Conservation (phyloP, 2,329 filamentous ascomycete genomes). For the Pseudopyrenochaeta lycopersici region DNA sequence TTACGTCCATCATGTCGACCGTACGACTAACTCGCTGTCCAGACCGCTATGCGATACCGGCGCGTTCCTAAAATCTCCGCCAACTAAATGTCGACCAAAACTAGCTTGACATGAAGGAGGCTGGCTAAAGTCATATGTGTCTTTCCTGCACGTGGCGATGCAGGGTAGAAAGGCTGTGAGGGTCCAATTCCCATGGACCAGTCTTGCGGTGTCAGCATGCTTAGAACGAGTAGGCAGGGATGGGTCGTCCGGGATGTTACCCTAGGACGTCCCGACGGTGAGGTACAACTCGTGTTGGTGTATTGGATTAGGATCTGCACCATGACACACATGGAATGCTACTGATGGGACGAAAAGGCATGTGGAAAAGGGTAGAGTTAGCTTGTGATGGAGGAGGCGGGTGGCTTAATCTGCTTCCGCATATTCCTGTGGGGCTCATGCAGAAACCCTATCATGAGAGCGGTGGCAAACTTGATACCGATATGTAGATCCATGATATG, state of each 20-base stretch:
- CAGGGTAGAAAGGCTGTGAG: neutral
- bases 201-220: conserved; percentile 4
- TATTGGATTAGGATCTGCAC: neutral
- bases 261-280: neutral
- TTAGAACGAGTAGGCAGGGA: conserved; percentile 1
- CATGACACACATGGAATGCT: conserved; percentile 1
- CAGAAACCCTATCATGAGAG: neutral
- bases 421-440: neutral
- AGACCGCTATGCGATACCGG: neutral
- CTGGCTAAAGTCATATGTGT: conserved; percentile 16
- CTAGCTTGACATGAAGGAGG: neutral
- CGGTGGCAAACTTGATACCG: neutral
- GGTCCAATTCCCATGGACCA: conserved; percentile 3
- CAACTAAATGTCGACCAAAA: neutral
- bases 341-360: conserved; percentile 1
- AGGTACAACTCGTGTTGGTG: conserved; percentile 3
- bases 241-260: conserved; percentile 2
- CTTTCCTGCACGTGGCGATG: conserved; percentile 4
- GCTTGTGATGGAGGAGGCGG: conserved; percentile 6
- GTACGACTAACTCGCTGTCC: neutral
- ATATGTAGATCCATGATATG: neutral
- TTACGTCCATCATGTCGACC: neutral
- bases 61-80: neutral
- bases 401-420: conserved; percentile 7
- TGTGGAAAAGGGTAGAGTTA: neutral